A percentile compares a stretch with the other conserved stretches of the same genome.
These are phyloP conservation scores for Allomyces macrogynus DNA, from an alignment of 192 early-diverging fungal species.

Conservation along the genomic window DNA sequence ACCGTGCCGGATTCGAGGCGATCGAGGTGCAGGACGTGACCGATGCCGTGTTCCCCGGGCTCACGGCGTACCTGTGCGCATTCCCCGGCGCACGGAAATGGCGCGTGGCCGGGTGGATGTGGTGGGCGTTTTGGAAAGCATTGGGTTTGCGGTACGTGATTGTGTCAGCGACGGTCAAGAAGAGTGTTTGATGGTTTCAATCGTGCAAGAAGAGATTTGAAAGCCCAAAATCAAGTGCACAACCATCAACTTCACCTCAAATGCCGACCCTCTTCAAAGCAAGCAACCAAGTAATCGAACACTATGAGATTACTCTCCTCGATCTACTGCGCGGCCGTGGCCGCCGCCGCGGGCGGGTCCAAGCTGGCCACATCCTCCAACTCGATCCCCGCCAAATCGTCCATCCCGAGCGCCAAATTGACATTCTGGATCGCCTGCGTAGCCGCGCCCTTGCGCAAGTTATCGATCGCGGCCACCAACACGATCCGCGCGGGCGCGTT, in stretches of 20 bases:
- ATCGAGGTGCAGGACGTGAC: background rate
- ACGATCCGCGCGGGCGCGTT: constrained; percentile 53
- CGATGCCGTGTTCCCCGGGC: background rate
- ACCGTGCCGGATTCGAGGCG: background rate
- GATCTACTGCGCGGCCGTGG: background rate
- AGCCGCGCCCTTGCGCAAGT: constrained; percentile 93
- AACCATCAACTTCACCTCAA: background rate
- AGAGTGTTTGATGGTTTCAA: too few species aligned
- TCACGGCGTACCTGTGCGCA: background rate
- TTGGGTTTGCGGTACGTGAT: background rate
- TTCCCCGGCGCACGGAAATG: background rate
- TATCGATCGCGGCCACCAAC: constrained; percentile 82
- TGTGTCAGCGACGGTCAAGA: background rate
- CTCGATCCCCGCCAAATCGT: constrained; percentile 83
- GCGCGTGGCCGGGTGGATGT: background rate
- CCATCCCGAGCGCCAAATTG: constrained; percentile 75
- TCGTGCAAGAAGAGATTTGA: background rate
- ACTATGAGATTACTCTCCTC: background rate
- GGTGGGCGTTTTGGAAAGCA: background rate
- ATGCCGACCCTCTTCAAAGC: background rate
- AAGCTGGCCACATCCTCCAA: constrained; percentile 6
- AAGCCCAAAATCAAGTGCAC: background rate
- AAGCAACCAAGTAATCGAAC: background rate
- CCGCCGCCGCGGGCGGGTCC: background rate
- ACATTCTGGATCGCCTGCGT: constrained; percentile 97